Evolutionary conservation across 2,329 filamentous ascomycete genomes (phyloP).

Genomic region (Pseudopithomyces chartarum): DNA sequence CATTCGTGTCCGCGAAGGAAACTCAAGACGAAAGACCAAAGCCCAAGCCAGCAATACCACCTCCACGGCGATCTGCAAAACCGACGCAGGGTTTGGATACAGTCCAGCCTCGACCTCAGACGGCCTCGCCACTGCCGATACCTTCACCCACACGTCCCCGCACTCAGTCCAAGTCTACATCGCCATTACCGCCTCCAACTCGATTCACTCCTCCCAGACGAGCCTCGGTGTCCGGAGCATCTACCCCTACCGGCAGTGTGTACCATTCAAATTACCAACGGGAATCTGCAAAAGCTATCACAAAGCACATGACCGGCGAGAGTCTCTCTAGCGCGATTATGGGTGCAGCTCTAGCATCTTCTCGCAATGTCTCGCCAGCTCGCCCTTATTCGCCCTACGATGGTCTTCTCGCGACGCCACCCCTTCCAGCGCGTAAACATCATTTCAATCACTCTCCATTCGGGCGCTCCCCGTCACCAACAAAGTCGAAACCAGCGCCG

Average conservation of each 20-base stretch:
- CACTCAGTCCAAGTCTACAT: conserved; percentile 34
- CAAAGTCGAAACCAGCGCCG: conserved; percentile 37
- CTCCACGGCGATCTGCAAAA: conserved; percentile 39
- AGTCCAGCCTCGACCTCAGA: conserved; percentile 9
- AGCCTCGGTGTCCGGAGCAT: conserved; percentile 26
- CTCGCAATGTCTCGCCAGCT: conserved; percentile 55
- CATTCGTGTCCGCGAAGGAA: conserved; percentile 43
- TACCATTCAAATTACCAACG: conserved; percentile 49
- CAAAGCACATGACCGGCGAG: conserved; percentile 61
- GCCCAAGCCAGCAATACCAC: conserved; percentile 33
- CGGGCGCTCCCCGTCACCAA: conserved; percentile 46
- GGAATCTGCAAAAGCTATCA: conserved; percentile 43
- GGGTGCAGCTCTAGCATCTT: conserved; percentile 73
- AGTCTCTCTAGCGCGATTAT: conserved; percentile 76
- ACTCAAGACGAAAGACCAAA: conserved; percentile 38
- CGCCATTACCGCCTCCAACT: conserved; percentile 27
- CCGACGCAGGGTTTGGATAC: conserved; percentile 4
- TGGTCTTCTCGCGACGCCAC: conserved; percentile 42
- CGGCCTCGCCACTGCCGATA: conserved; percentile 21
- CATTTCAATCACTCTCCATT: conserved; percentile 44
- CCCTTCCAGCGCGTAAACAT: conserved; percentile 48
- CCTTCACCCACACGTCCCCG: conserved; percentile 35
- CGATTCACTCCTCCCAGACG: conserved; percentile 25
- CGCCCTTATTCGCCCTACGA: conserved; percentile 52
- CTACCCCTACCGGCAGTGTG: conserved; percentile 28